Base-by-base conservation (phyloP, 441 rosid species). In the Euphorbia schlechtendalii region DNA sequence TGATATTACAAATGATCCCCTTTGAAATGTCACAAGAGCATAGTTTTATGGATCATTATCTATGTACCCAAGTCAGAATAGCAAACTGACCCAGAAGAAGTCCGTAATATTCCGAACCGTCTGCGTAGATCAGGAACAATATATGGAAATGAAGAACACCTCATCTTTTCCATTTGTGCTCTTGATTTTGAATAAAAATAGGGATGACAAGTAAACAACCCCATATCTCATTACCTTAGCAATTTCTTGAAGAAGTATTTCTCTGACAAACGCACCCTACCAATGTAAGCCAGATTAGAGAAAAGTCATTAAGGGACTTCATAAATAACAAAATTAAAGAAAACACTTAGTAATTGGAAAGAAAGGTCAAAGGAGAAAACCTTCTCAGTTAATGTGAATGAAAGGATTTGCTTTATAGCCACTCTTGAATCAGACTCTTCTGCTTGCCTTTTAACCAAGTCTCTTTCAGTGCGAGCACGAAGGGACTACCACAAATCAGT, bases 231-330 rank as follows among this genome's bases (percentile, higher is more conserved):
- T n/a, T 72, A 90, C 98, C 96, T 93, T 93, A 12, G 96, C 86
- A 52, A 90, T 76, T 77, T 93, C 98, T 75, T 76, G 83, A 81
- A 93, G 82, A 71, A 93, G 79, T 70, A 93, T 86, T 74, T 93
- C 97, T 83, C 96, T 87, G 70, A 90, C 86, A 73, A 88, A 86
- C 43, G 88, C 73, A 64, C 97, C 98, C 98, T 93, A 83, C 68
- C 70, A 81, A 75, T 17, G 4, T 11, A 57, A 65, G 52, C 63
- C 28, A 52, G 18, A 30, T 43, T 46, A 71, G 61, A 48, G 40
- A 56, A 40, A 58, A 51, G 38, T 56, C 48, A 34, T 17, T 3
- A 24, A 24, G 25, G 38, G 20, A 15, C 27, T 56, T 25, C 32
- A 8, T 36, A 49, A 32, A 61, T 28, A 8, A 45, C 22, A 52